Evolutionary conservation across 345 rosid species (phyloP), one percentile per base, ranked within the genome.

Genomic region (Rhodamnia rubescens): DNA sequence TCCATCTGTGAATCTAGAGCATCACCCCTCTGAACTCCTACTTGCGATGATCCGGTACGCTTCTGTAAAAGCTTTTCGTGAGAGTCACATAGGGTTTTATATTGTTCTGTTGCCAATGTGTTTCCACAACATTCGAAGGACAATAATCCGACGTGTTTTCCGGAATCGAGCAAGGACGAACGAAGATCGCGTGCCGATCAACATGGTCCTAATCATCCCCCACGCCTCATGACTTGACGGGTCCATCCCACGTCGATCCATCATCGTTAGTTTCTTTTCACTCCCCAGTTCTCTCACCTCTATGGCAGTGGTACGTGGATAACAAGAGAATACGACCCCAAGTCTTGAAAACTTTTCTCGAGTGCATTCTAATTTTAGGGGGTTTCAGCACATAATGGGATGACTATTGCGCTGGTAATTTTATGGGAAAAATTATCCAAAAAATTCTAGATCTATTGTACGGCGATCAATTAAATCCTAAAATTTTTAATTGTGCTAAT

Each of bases 401-500:
- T 29, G 74, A 29, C 9, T 32, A 15, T 4, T 15, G 75, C 5
- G 2, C 42, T 1, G 18, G 21, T 61, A 20, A 61, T 27, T 61
- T 27, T 61, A 61, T 7, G 20, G 40, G 15, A 8, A 61, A 61
- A 14, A 27, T 61, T 27, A 4, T 61, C 8, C 18, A 1, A 61
- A 27, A 29, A 29, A 29, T 27, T 29, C 18, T 15, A 61, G 8
- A 61, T 1, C 2, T 29, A 1, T 29, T 29, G 4, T 29, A 61
- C 0, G 0, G 2, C 7, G 7, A 8, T 0, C 5, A 27, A 61
- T 27, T 58, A 27, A 32, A 9, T 61, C 15, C 1, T 32, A 14
- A 61, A 1, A 0, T 7, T 61, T 61, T 27, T 12, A 36, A 14
- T 1, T 6, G 14, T 59, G 27, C 3, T 3, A 36, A 36, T 36